Evolutionary conservation across 2,329 filamentous ascomycete genomes (phyloP).

Genomic region (Phaeomoniella chlamydospora): DNA sequence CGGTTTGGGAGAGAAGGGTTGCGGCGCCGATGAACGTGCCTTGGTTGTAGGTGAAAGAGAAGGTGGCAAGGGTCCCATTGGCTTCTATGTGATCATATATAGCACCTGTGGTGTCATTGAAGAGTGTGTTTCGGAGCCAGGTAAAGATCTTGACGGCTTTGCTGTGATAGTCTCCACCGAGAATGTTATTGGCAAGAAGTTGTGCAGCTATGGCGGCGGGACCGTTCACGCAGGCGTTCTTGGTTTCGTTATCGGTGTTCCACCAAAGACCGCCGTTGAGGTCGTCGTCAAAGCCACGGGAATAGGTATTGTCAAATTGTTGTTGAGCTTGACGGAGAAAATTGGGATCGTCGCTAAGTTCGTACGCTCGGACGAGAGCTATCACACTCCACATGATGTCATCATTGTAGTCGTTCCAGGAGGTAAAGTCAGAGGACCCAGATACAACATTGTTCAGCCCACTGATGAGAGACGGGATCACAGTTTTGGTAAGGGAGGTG

Average conservation of each 20-base stretch:
- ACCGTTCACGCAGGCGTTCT: not conserved
- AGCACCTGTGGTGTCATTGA: not conserved
- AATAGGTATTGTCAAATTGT: not conserved
- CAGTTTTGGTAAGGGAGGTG: not conserved
- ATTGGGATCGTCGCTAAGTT: not conserved
- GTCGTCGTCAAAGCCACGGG: not conserved
- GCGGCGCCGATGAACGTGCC: not conserved
- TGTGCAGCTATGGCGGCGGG: not conserved
- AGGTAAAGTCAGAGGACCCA: not conserved
- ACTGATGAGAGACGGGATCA: not conserved
- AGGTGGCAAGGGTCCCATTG: not conserved
- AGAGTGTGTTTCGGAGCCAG: not conserved
- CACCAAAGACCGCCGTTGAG: not conserved
- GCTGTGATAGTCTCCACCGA: not conserved
- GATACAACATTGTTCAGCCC: not conserved
- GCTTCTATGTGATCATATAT: not conserved
- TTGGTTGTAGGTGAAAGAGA: not conserved
- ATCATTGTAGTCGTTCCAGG: not conserved
- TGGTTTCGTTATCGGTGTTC: not conserved
- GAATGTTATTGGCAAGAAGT: not conserved
- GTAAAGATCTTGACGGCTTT: not conserved
- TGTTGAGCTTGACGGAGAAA: not conserved
- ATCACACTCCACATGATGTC: not conserved
- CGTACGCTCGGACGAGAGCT: not conserved
- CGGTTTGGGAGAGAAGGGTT: not conserved